Evolutionary conservation across 192 early-diverging fungal genomes (phyloP).

Genomic region (Coemansia sp.): DNA sequence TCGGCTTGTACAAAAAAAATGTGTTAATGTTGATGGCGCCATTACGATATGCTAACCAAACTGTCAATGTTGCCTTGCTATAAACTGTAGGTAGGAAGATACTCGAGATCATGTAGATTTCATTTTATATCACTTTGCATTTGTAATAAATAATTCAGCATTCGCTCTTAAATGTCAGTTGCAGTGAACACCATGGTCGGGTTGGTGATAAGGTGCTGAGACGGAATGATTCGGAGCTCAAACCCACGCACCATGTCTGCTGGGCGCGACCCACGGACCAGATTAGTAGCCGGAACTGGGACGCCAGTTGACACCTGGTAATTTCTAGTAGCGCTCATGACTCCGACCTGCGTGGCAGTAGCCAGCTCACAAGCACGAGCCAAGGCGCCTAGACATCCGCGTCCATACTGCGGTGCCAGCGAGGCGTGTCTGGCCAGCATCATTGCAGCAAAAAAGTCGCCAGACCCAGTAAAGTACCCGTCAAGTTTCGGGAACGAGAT

Average conservation of each 20-base stretch:
- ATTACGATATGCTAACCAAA: not conserved
- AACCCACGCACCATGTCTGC: conserved; percentile 58
- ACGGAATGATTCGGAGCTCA: conserved; percentile 76
- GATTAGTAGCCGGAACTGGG: conserved; percentile 17
- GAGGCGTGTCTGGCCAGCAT: conserved; percentile 65
- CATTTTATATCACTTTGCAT: not conserved
- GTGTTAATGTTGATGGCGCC: not conserved
- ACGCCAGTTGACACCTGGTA: conserved; percentile 37
- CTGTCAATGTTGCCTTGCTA: not conserved
- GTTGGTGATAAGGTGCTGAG: conserved; percentile 46
- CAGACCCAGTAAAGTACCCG: conserved; percentile 90
- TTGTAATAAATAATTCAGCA: not conserved
- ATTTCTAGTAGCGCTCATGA: conserved; percentile 66
- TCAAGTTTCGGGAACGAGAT: conserved; percentile 77
- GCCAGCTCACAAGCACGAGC: conserved; percentile 68
- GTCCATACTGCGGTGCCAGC: conserved; percentile 15
- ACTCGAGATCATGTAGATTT: not conserved
- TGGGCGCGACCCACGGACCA: conserved; percentile 28
- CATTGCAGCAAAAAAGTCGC: conserved; percentile 84
- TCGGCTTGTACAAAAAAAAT: not conserved
- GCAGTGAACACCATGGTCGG: conserved; percentile 13
- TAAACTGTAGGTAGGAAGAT: conserved; percentile 4
- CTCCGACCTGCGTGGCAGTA: conserved; percentile 68
- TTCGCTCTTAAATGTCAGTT: conserved; percentile 4
- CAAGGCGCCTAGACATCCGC: conserved; percentile 22